Evolutionary conservation across 331 rosid species (phyloP).

Genomic region (Prunus yedoensis): DNA sequence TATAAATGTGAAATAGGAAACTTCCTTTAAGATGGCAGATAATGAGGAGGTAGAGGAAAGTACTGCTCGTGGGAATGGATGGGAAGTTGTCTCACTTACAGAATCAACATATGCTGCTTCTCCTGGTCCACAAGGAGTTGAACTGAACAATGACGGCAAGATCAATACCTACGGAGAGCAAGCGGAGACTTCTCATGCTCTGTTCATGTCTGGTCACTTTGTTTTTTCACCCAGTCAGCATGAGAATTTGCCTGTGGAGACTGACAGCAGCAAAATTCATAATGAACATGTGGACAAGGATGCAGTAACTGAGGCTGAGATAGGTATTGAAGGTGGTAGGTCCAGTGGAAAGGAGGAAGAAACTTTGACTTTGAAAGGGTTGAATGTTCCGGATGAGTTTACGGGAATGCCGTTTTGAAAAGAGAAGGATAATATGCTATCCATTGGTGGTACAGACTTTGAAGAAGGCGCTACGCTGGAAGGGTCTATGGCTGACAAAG

Average conservation of each 20-base stretch:
- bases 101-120: constrained; percentile 94
- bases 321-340: constrained; percentile 16
- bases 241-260: constrained; percentile 79
- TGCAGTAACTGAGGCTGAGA: constrained; percentile 7
- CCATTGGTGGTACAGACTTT: constrained; percentile 50
- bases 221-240: constrained; percentile 75
- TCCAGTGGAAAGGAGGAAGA: constrained; percentile 65
- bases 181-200: constrained; percentile 72
- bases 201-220: constrained; percentile 87
- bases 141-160: constrained; percentile 45
- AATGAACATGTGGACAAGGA: constrained; percentile 45
- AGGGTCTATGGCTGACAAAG: constrained; percentile 46
- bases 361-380: constrained; percentile 43
- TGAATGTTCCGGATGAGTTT: constrained; percentile 57
- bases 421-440: constrained; percentile 32
- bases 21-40: constrained; percentile 55
- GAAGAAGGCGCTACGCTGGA: constrained; percentile 55
- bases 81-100: constrained; percentile 97
- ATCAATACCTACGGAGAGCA: constrained; percentile 30
- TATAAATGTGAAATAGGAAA: background rate
- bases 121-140: constrained; percentile 62
- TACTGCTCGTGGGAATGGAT: constrained; percentile 69
- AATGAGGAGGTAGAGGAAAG: constrained; percentile 64
- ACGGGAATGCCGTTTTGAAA: constrained; percentile 28
- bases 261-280: constrained; percentile 41